These are phyloP conservation scores for Adansonia rubrostipa DNA, from an alignment of 441 rosid species.

Conservation along the genomic window DNA sequence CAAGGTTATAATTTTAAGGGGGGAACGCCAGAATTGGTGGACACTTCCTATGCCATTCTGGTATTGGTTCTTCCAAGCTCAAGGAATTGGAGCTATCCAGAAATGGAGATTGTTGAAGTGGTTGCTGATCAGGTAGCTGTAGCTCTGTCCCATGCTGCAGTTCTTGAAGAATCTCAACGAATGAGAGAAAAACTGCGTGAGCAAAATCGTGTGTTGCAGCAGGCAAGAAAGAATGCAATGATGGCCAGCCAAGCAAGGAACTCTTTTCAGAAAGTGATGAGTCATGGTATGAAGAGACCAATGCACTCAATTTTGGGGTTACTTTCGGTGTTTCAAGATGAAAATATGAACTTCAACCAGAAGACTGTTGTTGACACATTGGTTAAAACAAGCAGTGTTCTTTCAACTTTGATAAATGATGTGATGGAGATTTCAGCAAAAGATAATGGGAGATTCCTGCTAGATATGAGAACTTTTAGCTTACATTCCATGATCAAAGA, in stretches of 20 bases:
- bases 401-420: slow-evolving; percentile 63
- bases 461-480: slow-evolving; percentile 57
- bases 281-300: slow-evolving; percentile 78
- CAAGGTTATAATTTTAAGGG: slow-evolving; percentile 69
- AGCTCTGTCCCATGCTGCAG: slow-evolving; percentile 76
- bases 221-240: slow-evolving; percentile 67
- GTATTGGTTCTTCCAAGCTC: slow-evolving; percentile 64
- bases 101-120: slow-evolving; percentile 71
- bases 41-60: slow-evolving; percentile 65
- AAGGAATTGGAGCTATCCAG: slow-evolving; percentile 57
- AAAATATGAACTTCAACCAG: slow-evolving; percentile 54
- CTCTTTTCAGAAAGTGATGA: slow-evolving; percentile 81
- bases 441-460: slow-evolving; percentile 57
- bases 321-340: slow-evolving; percentile 61
- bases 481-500: slow-evolving; percentile 67
- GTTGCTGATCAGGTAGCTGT: slow-evolving; percentile 88
- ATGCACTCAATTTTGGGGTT: slow-evolving; percentile 77
- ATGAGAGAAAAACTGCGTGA: slow-evolving; percentile 69
- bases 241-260: slow-evolving; percentile 80
- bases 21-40: slow-evolving; percentile 65
- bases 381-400: slow-evolving; percentile 60
- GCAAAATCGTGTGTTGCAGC: slow-evolving; percentile 62
- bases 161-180: slow-evolving; percentile 71
- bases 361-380: slow-evolving; percentile 57
- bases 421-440: slow-evolving; percentile 65